Percentiles rank a stretch among this genome's conserved stretches.
Conservation (phyloP, 768 basidiomycete species). For the Russula ochroleuca region DNA sequence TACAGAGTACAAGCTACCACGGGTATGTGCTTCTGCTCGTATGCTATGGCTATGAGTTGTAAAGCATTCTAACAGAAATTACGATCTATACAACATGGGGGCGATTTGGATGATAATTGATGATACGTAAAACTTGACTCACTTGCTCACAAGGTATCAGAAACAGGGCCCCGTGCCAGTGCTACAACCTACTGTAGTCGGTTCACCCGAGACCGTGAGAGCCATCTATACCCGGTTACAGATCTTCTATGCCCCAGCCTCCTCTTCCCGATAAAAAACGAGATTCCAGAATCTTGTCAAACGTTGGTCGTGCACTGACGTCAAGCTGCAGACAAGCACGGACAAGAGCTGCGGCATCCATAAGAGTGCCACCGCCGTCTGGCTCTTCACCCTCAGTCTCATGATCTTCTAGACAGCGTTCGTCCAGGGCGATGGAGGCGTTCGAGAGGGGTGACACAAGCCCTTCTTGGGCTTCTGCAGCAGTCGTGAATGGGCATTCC, state of each 20-base stretch:
- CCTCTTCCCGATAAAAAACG: conserved; percentile 73
- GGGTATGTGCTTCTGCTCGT: conserved; percentile 9
- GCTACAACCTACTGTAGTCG: conserved; percentile 7
- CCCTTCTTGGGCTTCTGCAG: conserved; percentile 86
- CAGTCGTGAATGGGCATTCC: conserved; percentile 88
- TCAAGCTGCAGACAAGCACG: conserved; percentile 81
- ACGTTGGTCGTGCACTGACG: conserved; percentile 72
- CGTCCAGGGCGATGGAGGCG: conserved; percentile 71
- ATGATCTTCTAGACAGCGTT: conserved; percentile 72
- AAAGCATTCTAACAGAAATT: conserved; percentile 6
- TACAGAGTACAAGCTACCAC: conserved; percentile 9
- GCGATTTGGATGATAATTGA: conserved; percentile 7
- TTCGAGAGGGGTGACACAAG: conserved; percentile 70
- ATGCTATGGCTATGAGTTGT: conserved; percentile 9
- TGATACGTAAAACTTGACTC: conserved; percentile 19
- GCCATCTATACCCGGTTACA: conserved; percentile 15
- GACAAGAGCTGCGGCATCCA: conserved; percentile 82
- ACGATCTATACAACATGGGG: conserved; percentile 14
- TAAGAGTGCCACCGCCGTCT: conserved; percentile 80
- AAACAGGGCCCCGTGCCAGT: conserved; percentile 8
- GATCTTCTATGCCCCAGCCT: conserved; percentile 58
- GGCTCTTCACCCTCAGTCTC: conserved; percentile 68
- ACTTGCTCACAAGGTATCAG: conserved; percentile 15
- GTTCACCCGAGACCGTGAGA: conserved; percentile 6
- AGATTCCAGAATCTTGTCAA: conserved; percentile 74